A percentile compares a stretch with the other conserved stretches of the same genome.
phyloP scores from a whole-genome alignment of 768 basidiomycete species.

The Fomitopsis serialis region DNA sequence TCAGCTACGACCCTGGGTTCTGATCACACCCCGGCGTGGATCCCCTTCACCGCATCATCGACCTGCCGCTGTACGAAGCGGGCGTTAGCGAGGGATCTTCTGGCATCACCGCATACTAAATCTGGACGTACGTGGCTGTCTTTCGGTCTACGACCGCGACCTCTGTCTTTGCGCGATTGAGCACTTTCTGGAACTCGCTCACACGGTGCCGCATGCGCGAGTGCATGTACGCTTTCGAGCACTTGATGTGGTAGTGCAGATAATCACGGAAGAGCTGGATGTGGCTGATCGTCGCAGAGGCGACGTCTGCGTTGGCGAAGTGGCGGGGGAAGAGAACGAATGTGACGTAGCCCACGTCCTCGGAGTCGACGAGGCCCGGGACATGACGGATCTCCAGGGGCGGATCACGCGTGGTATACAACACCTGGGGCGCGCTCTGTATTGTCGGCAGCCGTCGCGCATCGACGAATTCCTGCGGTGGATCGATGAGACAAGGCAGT shows the following conservation, averaged over 20 bases:
- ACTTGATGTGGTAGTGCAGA: slow-evolving; percentile 99
- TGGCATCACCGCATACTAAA: neutral
- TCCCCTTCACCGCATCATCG: slow-evolving; percentile 7
- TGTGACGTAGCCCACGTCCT: slow-evolving; percentile 94
- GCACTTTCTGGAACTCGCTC: slow-evolving; percentile 90
- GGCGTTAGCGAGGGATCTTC: neutral
- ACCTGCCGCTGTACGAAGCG: slow-evolving; percentile 7
- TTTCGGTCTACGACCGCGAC: slow-evolving; percentile 76
- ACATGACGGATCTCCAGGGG: slow-evolving; percentile 94
- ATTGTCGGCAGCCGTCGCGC: slow-evolving; percentile 90
- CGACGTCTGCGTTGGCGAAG: slow-evolving; percentile 66
- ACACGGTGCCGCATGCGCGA: slow-evolving; percentile 93
- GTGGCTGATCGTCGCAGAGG: slow-evolving; percentile 82
- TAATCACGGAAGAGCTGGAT: slow-evolving; percentile 98
- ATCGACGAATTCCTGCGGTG: slow-evolving; percentile 90
- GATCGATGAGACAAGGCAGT: neutral
- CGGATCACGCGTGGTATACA: slow-evolving; percentile 91
- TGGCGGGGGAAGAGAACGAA: slow-evolving; percentile 98
- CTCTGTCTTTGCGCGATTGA: slow-evolving; percentile 96
- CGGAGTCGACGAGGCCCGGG: slow-evolving; percentile 71
- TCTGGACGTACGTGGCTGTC: slow-evolving; percentile 74
- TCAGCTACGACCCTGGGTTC: too few relatives aligned
- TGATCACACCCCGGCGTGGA: too few relatives aligned
- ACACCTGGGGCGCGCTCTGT: slow-evolving; percentile 95
- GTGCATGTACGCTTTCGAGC: slow-evolving; percentile 99